Conservation (phyloP, 2,329 filamentous ascomycete species). For the Xylariaceae sp. region DNA sequence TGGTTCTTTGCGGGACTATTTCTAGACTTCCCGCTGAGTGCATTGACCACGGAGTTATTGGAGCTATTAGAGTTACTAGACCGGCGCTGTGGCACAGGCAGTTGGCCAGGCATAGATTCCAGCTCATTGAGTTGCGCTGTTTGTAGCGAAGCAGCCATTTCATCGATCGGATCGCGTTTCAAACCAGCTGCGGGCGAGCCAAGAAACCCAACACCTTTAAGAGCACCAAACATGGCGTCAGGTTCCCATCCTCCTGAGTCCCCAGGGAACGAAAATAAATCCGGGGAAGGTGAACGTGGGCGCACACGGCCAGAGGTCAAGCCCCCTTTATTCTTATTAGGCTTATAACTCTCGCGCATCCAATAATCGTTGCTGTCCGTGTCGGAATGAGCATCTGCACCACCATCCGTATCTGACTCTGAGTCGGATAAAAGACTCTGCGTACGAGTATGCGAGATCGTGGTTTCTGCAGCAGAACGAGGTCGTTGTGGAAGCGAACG, state of each 20-base stretch:
- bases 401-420: conserved; percentile 45
- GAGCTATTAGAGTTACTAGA: conserved; percentile 51
- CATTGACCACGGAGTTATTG: conserved; percentile 34
- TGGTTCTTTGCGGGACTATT: conserved; percentile 21
- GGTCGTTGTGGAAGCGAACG: conserved; percentile 38
- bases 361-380: conserved; percentile 55
- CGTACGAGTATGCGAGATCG: conserved; percentile 37
- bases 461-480: conserved; percentile 47
- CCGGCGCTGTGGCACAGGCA: conserved; percentile 47
- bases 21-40: conserved; percentile 19
- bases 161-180: conserved; percentile 44
- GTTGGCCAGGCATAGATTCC: conserved; percentile 26
- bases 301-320: conserved; percentile 8
- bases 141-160: conserved; percentile 43
- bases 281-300: conserved; percentile 42
- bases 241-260: conserved; percentile 45
- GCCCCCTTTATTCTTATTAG: conserved; percentile 25
- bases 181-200: conserved; percentile 31
- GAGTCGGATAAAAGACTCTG: conserved; percentile 50
- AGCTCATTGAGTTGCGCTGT: conserved; percentile 37
- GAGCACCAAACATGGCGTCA: conserved; percentile 45
- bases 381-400: conserved; percentile 37
- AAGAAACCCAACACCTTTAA: conserved; percentile 35
- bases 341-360: conserved; percentile 53
- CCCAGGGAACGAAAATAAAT: conserved; percentile 53